phyloP scores from a whole-genome alignment of 805 yeast species.

The Lipomyces oligophaga region DNA sequence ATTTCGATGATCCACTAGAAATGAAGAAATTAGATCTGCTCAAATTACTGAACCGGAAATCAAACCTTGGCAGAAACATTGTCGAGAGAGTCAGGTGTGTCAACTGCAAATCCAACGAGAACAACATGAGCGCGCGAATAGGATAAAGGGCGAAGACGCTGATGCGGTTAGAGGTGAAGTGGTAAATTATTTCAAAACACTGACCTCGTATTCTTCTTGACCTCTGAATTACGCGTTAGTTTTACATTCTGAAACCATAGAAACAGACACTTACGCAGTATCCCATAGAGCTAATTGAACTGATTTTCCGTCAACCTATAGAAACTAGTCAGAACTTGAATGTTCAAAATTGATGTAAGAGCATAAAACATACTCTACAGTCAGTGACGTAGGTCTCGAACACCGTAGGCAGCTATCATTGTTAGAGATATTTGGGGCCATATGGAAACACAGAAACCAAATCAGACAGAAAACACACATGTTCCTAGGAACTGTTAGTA shows the following conservation, averaged over 20 bases:
- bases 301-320: slow-evolving; percentile 72
- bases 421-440: background rate
- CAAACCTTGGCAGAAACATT: slow-evolving; percentile 64
- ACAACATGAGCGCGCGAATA: slow-evolving; percentile 85
- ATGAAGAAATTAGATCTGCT: background rate
- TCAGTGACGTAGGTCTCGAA: slow-evolving; percentile 93
- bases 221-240: too few relatives aligned
- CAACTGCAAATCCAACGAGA: slow-evolving; percentile 79
- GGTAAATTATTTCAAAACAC: slow-evolving; percentile 4
- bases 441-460: background rate
- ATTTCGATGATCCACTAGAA: slow-evolving; percentile 77
- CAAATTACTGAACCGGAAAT: background rate
- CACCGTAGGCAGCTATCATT: slow-evolving; percentile 77
- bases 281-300: slow-evolving; percentile 90
- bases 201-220: slow-evolving; percentile 82
- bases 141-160: slow-evolving; percentile 76
- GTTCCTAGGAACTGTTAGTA: slow-evolving; percentile 22
- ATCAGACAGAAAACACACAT: slow-evolving; percentile 14
- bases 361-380: slow-evolving; percentile 51
- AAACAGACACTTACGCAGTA: slow-evolving; percentile 66
- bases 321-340: background rate
- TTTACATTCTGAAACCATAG: too few relatives aligned
- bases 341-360: background rate
- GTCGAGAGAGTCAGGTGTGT: slow-evolving; percentile 77
- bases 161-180: too few relatives aligned